Base-by-base conservation (phyloP, 2,329 filamentous ascomycete species). In the Plectosphaerella plurivora region DNA sequence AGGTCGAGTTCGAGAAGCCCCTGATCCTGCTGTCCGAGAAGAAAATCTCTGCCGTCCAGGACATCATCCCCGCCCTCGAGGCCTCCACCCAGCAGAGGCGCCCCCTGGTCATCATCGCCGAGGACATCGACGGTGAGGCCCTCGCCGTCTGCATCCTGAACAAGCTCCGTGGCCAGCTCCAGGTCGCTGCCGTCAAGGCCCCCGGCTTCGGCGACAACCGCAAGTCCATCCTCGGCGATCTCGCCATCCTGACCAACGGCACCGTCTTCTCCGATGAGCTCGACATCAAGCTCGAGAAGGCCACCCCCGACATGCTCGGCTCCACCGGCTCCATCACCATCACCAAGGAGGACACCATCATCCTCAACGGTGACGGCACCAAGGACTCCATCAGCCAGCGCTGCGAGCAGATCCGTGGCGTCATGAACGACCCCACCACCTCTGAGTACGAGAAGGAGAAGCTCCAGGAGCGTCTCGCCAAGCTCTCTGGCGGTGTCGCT, bases 401-500 rank as follows among this genome's bases (percentile, higher is more conserved):
- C 71, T 97, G 94, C 77, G 94, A 99, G 79, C 94, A 99, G 82
- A 99, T 99, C 75, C 92, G 94, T 63, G 92, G 93, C 62, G 91
- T 97, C 75, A 96, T 97, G 80, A 82, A 80, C 57, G 94, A 99
- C 78, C 88, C 93, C 60, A 87, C 83, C 64, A 99, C 94, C 59
- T 97, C 92, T 47, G 94, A 99, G 69, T 99, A 99, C 78, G 94
- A 99, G 85, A 97, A 97, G 85, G 94, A 99, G 88, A 99, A 99
- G 86, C 90, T 99, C 60, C 94, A 97, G 80, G 94, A 99, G 82
- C 94, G 94, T 78, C 89, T 99, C 57, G 94, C 94, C 64, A 99
- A 99, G 87, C 89, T 99, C 62, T 97, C 94, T 61, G 94, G 94
- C 60, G 94, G 94, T 83, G 94, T 99, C 65, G 94, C 94, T 64